Percentiles rank a stretch among this genome's conserved stretches.
phyloP scores from a whole-genome alignment of 192 early-diverging fungal genomes.

The Umbelopsis isabellina region DNA sequence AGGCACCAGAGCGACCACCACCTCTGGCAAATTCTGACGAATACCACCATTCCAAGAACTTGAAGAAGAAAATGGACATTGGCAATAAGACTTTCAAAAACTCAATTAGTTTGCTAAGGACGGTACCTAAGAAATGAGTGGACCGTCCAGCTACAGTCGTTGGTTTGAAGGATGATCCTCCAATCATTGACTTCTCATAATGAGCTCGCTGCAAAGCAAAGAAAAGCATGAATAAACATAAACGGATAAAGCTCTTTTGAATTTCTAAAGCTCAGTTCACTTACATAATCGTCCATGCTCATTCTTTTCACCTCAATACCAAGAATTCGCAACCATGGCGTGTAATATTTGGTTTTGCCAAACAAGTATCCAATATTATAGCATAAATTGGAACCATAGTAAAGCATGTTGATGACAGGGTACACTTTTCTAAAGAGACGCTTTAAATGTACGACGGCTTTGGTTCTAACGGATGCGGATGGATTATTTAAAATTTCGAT shows the following conservation, averaged over 20 bases:
- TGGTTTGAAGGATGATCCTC: background rate
- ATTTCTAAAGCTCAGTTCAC: conserved; percentile 22
- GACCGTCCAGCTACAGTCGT: conserved; percentile 37
- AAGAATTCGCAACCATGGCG: conserved; percentile 82
- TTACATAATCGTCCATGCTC: conserved; percentile 81
- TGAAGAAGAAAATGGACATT: conserved; percentile 90
- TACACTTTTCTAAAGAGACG: conserved; percentile 62
- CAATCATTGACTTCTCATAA: conserved; percentile 22
- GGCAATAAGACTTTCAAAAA: conserved; percentile 80
- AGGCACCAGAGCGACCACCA: conserved; percentile 36
- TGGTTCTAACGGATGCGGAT: background rate
- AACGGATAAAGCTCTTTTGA: background rate
- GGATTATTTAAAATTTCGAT: conserved; percentile 29
- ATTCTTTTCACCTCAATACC: conserved; percentile 80
- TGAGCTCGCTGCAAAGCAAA: conserved; percentile 23
- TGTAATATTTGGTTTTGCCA: conserved; percentile 79
- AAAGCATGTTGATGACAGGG: conserved; percentile 72
- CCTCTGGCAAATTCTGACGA: conserved; percentile 77
- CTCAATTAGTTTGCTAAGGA: conserved; percentile 64
- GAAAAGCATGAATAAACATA: background rate
- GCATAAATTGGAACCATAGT: conserved; percentile 63
- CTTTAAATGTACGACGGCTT: conserved; percentile 32
- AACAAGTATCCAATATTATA: conserved; percentile 87
- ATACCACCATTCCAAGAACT: conserved; percentile 98
- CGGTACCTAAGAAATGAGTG: conserved; percentile 41